These are phyloP conservation scores for Globisporangium echinulatum DNA, from an alignment of 352 stramenopile species.

Conservation along the genomic window DNA sequence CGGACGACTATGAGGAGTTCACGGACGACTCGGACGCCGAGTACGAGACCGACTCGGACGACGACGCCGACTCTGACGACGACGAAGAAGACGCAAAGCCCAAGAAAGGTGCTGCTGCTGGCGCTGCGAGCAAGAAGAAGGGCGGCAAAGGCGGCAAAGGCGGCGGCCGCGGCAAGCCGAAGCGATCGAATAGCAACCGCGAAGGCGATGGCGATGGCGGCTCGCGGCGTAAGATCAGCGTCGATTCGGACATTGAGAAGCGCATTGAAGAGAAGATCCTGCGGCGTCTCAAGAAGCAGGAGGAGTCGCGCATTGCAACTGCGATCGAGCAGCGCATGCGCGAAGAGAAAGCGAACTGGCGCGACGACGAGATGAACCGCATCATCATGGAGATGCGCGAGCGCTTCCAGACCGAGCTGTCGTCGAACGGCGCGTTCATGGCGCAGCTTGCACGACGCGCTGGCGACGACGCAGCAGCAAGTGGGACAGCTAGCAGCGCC, in stretches of 20 bases:
- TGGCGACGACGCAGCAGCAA: slow-evolving; percentile 13
- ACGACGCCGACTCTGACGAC: slow-evolving; percentile 52
- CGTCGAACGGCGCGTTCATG: slow-evolving; percentile 53
- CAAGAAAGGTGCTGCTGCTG: slow-evolving; percentile 39
- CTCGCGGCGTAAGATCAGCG: slow-evolving; percentile 41
- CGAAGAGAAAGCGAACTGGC: slow-evolving; percentile 81
- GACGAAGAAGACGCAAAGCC: slow-evolving; percentile 58
- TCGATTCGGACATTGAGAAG: slow-evolving; percentile 75
- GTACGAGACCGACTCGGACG: slow-evolving; percentile 63
- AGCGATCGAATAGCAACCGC: slow-evolving; percentile 40
- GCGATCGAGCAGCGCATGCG: slow-evolving; percentile 82
- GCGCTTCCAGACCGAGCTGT: slow-evolving; percentile 79
- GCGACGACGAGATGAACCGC: slow-evolving; percentile 86
- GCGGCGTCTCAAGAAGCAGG: slow-evolving; percentile 80
- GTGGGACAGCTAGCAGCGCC: background rate
- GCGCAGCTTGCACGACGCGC: slow-evolving; percentile 34
- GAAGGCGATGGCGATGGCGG: slow-evolving; percentile 26
- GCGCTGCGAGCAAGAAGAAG: slow-evolving; percentile 29
- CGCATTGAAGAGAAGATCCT: slow-evolving; percentile 87
- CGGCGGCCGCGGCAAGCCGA: slow-evolving; percentile 35
- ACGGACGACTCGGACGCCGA: slow-evolving; percentile 55
- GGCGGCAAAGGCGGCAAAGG: slow-evolving; percentile 5
- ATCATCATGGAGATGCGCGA: slow-evolving; percentile 88
- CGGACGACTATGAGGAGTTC: slow-evolving; percentile 54
- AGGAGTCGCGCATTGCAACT: slow-evolving; percentile 76